Evolutionary conservation across 768 basidiomycete genomes (phyloP), one percentile per base, ranked within the genome.

Genomic region (Mycena vulgaris): DNA sequence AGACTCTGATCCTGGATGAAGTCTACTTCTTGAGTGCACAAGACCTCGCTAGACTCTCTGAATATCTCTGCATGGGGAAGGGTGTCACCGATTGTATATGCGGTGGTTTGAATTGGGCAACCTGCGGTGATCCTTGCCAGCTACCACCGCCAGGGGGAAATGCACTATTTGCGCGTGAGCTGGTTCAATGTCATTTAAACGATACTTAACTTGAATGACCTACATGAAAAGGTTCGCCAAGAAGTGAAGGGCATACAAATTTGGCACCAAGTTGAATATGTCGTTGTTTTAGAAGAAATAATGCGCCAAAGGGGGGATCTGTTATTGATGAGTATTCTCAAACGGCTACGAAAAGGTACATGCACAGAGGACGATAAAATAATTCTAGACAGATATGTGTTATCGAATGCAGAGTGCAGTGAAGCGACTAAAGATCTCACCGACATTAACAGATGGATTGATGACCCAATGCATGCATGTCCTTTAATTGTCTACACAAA

Each of bases 251-350:
- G n/a, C n/a, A n/a, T n/a, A n/a, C n/a, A n/a, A n/a, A n/a, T n/a
- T n/a, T n/a, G 62, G 62, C 62, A 63, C 27, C 62, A 63, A 21
- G 37, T 63, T 42, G 28, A 63, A 37, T 51, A 63, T n/a, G 62
- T 63, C 4, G 62, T 63, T 52, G 62, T 63, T 2, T 52, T 75
- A 7, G 59, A 48, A 3, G 65, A 75, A 37, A 69, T 74, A 30
- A 75, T 75, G 74, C 53, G 74, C 2, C 74, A 75, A 66, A 74
- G 61, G 35, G 69, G 51, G 7, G 72, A 73, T 30, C 27, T 17
- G 19, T 19, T 63, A n/a, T 53, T 63, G 39, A 55, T 53, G 5
- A 23, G 42, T 21, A 60, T 39, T 8, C 45, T 60, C 4, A 60
- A 48, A 60, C 59, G 59, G 8, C 17, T 59, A 21, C 57, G 57